Evolutionary conservation across 2,329 filamentous ascomycete genomes (phyloP).

Genomic region (Aspergillus chevalieri): DNA sequence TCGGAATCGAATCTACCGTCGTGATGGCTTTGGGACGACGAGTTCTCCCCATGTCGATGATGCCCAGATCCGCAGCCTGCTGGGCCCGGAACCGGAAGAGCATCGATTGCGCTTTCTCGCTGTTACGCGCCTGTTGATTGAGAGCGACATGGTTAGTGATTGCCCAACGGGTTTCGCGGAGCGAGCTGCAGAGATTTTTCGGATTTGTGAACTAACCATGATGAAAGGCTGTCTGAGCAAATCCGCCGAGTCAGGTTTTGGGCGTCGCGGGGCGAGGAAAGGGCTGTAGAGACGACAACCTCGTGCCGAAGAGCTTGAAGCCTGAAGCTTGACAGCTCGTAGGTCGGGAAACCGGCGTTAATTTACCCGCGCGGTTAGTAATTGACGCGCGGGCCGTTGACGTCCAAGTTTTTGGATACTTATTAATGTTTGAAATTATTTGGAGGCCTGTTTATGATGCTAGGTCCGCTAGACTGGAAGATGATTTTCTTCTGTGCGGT

Average conservation of each 20-base stretch:
- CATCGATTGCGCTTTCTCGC: slow-evolving; percentile 99
- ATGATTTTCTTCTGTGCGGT: too few relatives aligned
- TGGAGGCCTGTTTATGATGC: too few relatives aligned
- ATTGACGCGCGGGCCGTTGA: slow-evolving; percentile 5
- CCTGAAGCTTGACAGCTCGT: slow-evolving; percentile 18
- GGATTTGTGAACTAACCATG: slow-evolving; percentile 21
- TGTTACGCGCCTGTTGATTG: slow-evolving; percentile 72
- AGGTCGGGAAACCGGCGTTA: slow-evolving; percentile 1
- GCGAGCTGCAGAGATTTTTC: neutral
- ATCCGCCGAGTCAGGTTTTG: slow-evolving; percentile 6
- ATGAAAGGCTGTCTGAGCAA: slow-evolving; percentile 15
- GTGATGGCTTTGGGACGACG: slow-evolving; percentile 89
- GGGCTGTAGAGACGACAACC: neutral
- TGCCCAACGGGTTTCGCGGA: neutral
- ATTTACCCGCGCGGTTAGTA: slow-evolving; percentile 2
- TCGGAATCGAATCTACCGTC: slow-evolving; percentile 72
- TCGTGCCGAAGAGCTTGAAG: slow-evolving; percentile 6
- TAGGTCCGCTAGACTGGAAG: too few relatives aligned
- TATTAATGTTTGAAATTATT: neutral
- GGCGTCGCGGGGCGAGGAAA: slow-evolving; percentile 13
- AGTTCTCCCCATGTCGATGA: slow-evolving; percentile 85
- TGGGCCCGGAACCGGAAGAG: slow-evolving; percentile 98
- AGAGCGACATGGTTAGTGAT: slow-evolving; percentile 15
- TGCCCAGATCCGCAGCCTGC: slow-evolving; percentile 91
- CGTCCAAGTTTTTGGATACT: neutral